Base-by-base conservation (phyloP, 192 early-diverging fungal species). In the Phlyctochytrium bullatum region DNA sequence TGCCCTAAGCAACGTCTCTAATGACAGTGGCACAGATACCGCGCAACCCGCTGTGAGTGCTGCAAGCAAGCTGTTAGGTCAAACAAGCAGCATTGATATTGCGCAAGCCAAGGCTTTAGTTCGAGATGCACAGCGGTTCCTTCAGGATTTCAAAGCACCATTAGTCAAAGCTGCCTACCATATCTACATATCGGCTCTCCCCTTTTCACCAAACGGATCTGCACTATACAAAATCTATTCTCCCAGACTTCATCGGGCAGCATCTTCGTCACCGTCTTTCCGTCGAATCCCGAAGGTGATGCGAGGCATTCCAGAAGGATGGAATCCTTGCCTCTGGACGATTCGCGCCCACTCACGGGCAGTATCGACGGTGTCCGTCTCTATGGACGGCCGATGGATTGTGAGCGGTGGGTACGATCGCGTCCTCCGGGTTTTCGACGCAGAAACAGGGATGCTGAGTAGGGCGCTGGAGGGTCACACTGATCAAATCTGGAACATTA, bases 241-340 rank as follows among this genome's bases (percentile, higher is more conserved):
- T 14, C 40, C 60, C 27, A 30, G 10, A 14, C 28, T 62, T 2
- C 30, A 61, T 53, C 59, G 68, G 4, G 68, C 68, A 14, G 68
- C 68, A 14, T 69, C 61, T 47, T 61, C 68, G 17, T 17, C 50
- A 4, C 68, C 60, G 53, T 62, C 65, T 4, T 66, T 61, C 17
- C 53, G 70, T 24, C 34, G 65, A 1, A 40, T 68, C 34, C 70
- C 70, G 27, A 66, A 65, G 23, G 70, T 72, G 3, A 67, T 72
- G 25, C 61, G 63, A n/a, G 70, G 65, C 14, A 20, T 20, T 47
- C 40, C 40, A 14, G 10, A 47, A 20, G 40, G 10, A 20, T 47
- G 40, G 40, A 47, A 47, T 20, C 40, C 40, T 6, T 61, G 60
- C 32, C 16, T 52, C 12, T 36, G 29, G 25, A 63, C 25, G 24